Conservation (phyloP, 805 yeast genomes). For the Wickerhamiella cacticola region DNA sequence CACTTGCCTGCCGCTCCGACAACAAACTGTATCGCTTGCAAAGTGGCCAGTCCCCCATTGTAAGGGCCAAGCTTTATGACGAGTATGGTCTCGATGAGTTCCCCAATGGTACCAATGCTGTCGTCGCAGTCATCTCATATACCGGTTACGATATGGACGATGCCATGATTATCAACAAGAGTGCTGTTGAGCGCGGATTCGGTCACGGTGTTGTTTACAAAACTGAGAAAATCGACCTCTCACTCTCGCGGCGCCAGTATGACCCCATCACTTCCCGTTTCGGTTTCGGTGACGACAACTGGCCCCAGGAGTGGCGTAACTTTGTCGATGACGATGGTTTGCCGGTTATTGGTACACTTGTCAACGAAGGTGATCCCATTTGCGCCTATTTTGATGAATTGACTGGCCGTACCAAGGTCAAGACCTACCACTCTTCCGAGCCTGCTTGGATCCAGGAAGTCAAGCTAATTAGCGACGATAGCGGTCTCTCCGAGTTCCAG, state of each 20-base stretch:
- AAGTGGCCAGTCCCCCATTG: conserved; percentile 94
- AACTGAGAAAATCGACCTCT: conserved; percentile 80
- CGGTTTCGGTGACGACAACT: conserved; percentile 85
- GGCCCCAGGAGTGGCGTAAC: conserved; percentile 86
- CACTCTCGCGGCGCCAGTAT: conserved; percentile 68
- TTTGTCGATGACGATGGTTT: conserved; percentile 86
- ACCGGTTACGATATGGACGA: conserved; percentile 99
- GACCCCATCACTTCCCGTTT: conserved; percentile 91
- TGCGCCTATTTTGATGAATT: conserved; percentile 88
- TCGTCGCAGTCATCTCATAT: conserved; percentile 95
- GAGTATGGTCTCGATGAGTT: conserved; percentile 96
- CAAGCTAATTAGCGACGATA: conserved; percentile 77
- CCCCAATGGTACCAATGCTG: conserved; percentile 97
- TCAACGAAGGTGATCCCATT: conserved; percentile 93
- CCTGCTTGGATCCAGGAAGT: conserved; percentile 95
- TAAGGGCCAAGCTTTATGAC: conserved; percentile 83
- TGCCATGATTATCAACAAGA: conserved; percentile 95
- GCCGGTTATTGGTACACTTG: conserved; percentile 75
- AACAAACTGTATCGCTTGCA: conserved; percentile 88
- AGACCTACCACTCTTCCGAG: conserved; percentile 87
- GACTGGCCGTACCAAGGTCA: conserved; percentile 77
- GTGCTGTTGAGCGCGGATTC: conserved; percentile 96
- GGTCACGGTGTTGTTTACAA: conserved; percentile 96
- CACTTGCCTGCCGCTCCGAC: conserved; percentile 80
- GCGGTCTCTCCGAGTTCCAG: conserved; percentile 67